Evolutionary conservation across 2,329 filamentous ascomycete species (phyloP).

Genomic region (Aspergillus hiratsukae): DNA sequence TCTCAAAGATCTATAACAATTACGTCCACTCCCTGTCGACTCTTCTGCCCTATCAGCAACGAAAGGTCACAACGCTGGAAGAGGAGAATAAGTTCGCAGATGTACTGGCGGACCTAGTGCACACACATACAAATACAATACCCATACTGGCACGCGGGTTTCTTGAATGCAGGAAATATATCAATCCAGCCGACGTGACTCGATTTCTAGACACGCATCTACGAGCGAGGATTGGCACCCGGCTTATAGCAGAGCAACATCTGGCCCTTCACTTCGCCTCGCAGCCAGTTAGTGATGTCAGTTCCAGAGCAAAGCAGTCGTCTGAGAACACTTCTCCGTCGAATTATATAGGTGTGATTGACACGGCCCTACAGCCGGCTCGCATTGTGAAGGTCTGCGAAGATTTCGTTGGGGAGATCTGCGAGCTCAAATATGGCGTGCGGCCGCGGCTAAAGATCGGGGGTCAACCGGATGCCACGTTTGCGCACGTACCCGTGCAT

Average conservation of each 20-base stretch:
- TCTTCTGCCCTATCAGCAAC: slow-evolving; percentile 75
- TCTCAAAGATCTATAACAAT: slow-evolving; percentile 91
- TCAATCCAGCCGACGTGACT: slow-evolving; percentile 76
- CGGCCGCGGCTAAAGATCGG: slow-evolving; percentile 76
- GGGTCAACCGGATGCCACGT: slow-evolving; percentile 79
- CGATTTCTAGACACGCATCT: slow-evolving; percentile 90
- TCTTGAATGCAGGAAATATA: slow-evolving; percentile 87
- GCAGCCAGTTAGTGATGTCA: slow-evolving; percentile 63
- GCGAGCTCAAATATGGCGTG: slow-evolving; percentile 90
- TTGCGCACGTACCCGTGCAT: slow-evolving; percentile 92
- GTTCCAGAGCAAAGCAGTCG: slow-evolving; percentile 15
- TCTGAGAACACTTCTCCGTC: slow-evolving; percentile 28
- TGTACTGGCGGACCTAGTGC: slow-evolving; percentile 89
- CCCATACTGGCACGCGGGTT: slow-evolving; percentile 88
- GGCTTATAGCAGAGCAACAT: slow-evolving; percentile 93
- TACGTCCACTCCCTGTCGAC: slow-evolving; percentile 92
- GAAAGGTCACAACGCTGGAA: slow-evolving; percentile 68
- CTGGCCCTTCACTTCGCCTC: slow-evolving; percentile 78
- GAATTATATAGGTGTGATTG: slow-evolving; percentile 90
- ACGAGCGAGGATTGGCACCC: slow-evolving; percentile 86
- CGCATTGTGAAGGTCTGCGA: slow-evolving; percentile 79
- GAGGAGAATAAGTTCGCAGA: slow-evolving; percentile 90
- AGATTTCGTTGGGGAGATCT: slow-evolving; percentile 89
- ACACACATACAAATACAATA: slow-evolving; percentile 92
- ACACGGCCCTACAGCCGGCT: slow-evolving; percentile 79